phyloP scores from a whole-genome alignment of 2,329 filamentous ascomycete species.

The Epichloe sylvatica region DNA sequence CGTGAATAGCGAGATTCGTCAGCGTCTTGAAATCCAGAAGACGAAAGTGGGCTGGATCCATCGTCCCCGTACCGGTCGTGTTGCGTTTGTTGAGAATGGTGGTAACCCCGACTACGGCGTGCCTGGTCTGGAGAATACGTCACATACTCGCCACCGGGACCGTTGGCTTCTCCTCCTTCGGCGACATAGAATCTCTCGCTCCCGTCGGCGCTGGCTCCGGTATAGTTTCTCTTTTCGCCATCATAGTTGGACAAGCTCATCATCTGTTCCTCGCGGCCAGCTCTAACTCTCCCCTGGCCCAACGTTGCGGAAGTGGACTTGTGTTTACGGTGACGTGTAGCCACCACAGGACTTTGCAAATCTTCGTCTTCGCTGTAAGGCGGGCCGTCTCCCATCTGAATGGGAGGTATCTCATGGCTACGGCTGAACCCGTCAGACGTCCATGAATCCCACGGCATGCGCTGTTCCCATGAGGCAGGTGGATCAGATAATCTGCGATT shows the following conservation, averaged over 20 bases:
- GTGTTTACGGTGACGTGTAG: constrained; percentile 72
- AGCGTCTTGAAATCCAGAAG: constrained; percentile 42
- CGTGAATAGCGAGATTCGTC: constrained; percentile 73
- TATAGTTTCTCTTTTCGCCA: constrained; percentile 51
- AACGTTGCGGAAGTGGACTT: constrained; percentile 49
- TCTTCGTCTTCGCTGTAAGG: constrained; percentile 95
- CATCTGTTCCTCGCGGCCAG: constrained; percentile 30
- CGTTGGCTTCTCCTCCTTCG: constrained; percentile 55
- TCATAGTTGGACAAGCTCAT: constrained; percentile 38
- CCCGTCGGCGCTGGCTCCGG: constrained; percentile 53
- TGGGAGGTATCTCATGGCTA: constrained; percentile 61
- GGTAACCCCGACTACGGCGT: constrained; percentile 37
- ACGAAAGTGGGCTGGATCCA: constrained; percentile 42
- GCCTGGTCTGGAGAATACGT: constrained; percentile 58
- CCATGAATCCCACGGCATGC: constrained; percentile 46
- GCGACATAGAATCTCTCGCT: constrained; percentile 63
- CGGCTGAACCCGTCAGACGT: constrained; percentile 40
- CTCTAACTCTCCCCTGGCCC: constrained; percentile 29
- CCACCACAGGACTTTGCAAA: constrained; percentile 78
- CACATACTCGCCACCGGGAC: constrained; percentile 65
- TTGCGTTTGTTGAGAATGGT: constrained; percentile 29
- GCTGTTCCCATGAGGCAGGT: constrained; percentile 60
- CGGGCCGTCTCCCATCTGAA: constrained; percentile 75
- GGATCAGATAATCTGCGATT: constrained; percentile 70
- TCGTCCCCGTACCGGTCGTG: constrained; percentile 39